A percentile compares a stretch with the other conserved stretches of the same genome.
Conservation (phyloP, 1,139 yeast species). For the Blastobotrys arbuscula region DNA sequence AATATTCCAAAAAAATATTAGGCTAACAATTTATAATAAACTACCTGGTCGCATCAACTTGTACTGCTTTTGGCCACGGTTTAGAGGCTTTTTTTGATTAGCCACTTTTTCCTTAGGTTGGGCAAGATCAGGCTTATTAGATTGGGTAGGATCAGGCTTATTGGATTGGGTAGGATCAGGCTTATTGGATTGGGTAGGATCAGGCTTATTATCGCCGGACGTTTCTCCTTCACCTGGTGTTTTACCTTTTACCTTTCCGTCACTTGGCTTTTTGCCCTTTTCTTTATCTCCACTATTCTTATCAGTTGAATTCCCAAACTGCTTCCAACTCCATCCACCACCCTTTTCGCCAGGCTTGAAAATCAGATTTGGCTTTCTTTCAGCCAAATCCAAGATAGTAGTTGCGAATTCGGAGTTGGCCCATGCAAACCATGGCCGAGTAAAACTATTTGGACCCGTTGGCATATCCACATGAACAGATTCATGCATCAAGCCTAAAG, state of each 20-base stretch:
- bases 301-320: background rate
- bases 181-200: too few relatives aligned
- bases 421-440: conserved; percentile 93
- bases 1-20: too few relatives aligned
- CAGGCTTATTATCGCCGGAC: too few relatives aligned
- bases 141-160: too few relatives aligned
- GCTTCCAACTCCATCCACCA: conserved; percentile 2
- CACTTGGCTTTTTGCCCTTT: background rate
- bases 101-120: too few relatives aligned
- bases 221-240: background rate
- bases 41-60: too few relatives aligned
- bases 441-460: conserved; percentile 36
- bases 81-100: too few relatives aligned
- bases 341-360: conserved; percentile 36
- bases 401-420: conserved; percentile 88
- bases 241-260: background rate
- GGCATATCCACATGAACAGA: conserved; percentile 61
- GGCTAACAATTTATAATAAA: too few relatives aligned
- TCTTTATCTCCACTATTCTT: background rate
- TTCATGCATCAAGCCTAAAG: conserved; percentile 81
- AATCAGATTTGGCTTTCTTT: conserved; percentile 66
- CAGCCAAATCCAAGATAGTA: conserved; percentile 69
- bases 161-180: too few relatives aligned
- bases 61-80: too few relatives aligned
- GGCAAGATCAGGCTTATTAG: too few relatives aligned